These are phyloP conservation scores for Malus asiatica DNA, from an alignment of 306 rosid genomes.

Conservation along the genomic window DNA sequence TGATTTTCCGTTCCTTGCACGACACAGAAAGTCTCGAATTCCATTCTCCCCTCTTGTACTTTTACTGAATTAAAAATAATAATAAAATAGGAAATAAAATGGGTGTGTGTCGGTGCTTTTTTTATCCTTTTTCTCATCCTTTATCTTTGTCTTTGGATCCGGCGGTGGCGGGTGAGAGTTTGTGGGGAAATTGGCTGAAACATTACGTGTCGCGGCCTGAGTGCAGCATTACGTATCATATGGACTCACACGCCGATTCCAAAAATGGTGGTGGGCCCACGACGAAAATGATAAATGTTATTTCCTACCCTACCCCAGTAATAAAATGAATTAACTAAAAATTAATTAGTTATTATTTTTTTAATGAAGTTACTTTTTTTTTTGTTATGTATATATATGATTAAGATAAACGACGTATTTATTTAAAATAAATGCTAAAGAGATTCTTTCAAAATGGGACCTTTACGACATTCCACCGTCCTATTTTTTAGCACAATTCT, in stretches of 20 bases:
- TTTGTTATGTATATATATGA: too few relatives aligned
- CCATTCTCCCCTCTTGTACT: too few relatives aligned
- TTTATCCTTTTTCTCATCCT: not conserved
- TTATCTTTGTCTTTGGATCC: not conserved
- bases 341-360: too few relatives aligned
- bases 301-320: too few relatives aligned
- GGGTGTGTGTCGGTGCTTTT: conserved; percentile 13
- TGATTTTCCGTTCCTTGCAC: too few relatives aligned
- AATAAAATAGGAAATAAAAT: not conserved
- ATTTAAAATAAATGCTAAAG: too few relatives aligned
- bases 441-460: too few relatives aligned
- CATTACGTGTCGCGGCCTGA: not conserved
- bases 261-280: not conserved
- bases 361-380: too few relatives aligned
- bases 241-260: not conserved
- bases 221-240: not conserved
- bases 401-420: too few relatives aligned
- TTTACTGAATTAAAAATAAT: not conserved
- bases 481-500: too few relatives aligned
- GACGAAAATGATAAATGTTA: not conserved
- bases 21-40: too few relatives aligned
- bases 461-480: rapidly evolving
- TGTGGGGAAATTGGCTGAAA: not conserved
- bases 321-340: too few relatives aligned
- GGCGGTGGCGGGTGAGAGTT: not conserved